A percentile compares a stretch with the other conserved stretches of the same genome.
phyloP scores from a whole-genome alignment of 306 rosid genomes.

The Sicyos baderoa region DNA sequence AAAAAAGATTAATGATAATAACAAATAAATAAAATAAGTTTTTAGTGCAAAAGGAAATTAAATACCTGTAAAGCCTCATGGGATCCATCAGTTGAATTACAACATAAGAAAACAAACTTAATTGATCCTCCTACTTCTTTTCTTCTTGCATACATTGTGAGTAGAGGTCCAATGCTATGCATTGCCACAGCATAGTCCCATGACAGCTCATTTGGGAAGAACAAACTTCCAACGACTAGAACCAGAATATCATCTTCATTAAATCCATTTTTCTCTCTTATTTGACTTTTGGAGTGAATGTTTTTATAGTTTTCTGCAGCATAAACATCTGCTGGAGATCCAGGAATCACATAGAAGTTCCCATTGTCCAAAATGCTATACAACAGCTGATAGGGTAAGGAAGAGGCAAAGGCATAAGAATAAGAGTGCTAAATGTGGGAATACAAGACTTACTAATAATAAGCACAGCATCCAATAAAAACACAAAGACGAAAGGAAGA shows the following conservation, averaged over 20 bases:
- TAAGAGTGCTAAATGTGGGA: slow-evolving; percentile 17
- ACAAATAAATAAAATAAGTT: background rate
- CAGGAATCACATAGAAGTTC: slow-evolving; percentile 90
- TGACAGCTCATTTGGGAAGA: slow-evolving; percentile 57
- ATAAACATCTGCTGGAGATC: slow-evolving; percentile 88
- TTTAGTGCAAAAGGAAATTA: slow-evolving; percentile 18
- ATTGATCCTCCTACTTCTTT: slow-evolving; percentile 49
- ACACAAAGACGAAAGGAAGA: slow-evolving; percentile 14
- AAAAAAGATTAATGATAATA: background rate
- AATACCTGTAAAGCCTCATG: slow-evolving; percentile 70
- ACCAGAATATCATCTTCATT: slow-evolving; percentile 59
- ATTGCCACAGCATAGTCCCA: slow-evolving; percentile 96
- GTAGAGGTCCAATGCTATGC: slow-evolving; percentile 79
- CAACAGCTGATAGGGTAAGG: slow-evolving; percentile 63
- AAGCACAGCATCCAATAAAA: background rate
- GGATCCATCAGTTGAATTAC: slow-evolving; percentile 72
- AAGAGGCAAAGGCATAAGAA: slow-evolving; percentile 20
- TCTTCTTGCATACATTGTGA: slow-evolving; percentile 67
- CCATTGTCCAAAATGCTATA: slow-evolving; percentile 80
- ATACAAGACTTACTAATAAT: slow-evolving; percentile 16
- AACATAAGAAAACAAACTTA: slow-evolving; percentile 81
- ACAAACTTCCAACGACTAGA: slow-evolving; percentile 75
- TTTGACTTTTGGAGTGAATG: slow-evolving; percentile 53
- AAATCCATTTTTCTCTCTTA: slow-evolving; percentile 51
- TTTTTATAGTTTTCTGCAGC: slow-evolving; percentile 58